Percentiles rank a stretch among this genome's conserved stretches.
phyloP scores from a whole-genome alignment of 495 filamentous ascomycete genomes.

The Penicillium lagena region DNA sequence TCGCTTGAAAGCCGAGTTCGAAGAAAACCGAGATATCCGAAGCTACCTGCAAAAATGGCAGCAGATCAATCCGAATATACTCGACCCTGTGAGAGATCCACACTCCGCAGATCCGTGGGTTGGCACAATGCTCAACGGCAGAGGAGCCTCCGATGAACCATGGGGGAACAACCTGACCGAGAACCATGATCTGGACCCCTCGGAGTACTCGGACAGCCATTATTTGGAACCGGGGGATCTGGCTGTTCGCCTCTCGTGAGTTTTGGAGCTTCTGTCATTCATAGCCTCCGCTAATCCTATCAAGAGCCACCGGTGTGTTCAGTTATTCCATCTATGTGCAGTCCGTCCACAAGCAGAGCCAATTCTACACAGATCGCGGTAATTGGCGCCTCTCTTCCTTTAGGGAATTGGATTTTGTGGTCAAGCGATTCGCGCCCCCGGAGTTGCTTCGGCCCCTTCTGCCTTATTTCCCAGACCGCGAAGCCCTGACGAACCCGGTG shows the following conservation, averaged over 20 bases:
- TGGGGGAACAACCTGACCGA: constrained; percentile 20
- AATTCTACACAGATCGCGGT: constrained; percentile 69
- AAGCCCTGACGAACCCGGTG: constrained; percentile 33
- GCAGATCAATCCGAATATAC: constrained; percentile 15
- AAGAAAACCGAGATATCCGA: constrained; percentile 38
- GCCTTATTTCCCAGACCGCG: constrained; percentile 52
- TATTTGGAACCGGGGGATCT: constrained; percentile 66
- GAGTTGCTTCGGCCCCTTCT: constrained; percentile 52
- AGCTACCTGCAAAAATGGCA: constrained; percentile 51
- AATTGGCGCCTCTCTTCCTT: constrained; percentile 58
- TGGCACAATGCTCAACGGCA: constrained; percentile 38
- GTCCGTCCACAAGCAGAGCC: constrained; percentile 51
- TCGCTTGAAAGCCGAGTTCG: constrained; percentile 27
- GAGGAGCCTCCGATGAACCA: constrained; percentile 21
- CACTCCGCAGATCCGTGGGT: constrained; percentile 7
- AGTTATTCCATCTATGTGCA: constrained; percentile 65
- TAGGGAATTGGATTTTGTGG: constrained; percentile 48
- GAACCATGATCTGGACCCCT: constrained; percentile 24
- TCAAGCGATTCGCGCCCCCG: constrained; percentile 56
- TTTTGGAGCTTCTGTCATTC: no score
- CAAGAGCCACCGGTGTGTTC: constrained; percentile 28
- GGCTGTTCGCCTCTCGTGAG: constrained; percentile 46
- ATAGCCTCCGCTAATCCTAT: no score
- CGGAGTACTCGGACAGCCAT: constrained; percentile 30
- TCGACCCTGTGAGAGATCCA: constrained; percentile 30